A percentile compares a stretch with the other conserved stretches of the same genome.
phyloP scores from a whole-genome alignment of 202 grass and related monocot species.

The Carex arenaria region DNA sequence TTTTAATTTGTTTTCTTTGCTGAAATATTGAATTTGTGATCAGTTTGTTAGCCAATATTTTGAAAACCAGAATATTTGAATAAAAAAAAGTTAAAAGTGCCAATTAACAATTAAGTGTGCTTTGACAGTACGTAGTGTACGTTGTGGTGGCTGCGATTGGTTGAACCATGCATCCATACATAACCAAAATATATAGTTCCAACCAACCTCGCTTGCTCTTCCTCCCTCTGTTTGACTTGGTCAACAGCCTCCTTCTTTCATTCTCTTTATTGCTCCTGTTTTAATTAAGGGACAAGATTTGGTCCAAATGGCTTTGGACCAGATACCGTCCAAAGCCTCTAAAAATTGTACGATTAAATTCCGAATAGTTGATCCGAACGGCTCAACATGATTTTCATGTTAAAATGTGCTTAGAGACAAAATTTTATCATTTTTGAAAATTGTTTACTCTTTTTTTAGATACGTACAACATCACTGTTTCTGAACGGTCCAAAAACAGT shows the following conservation, averaged over 20 bases:
- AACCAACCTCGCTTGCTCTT: not conserved
- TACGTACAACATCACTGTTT: no score
- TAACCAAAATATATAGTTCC: not conserved
- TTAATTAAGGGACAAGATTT: no score
- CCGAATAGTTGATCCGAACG: no score
- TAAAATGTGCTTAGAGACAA: no score
- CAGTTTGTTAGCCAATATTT: not conserved
- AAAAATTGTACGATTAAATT: no score
- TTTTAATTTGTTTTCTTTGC: no score
- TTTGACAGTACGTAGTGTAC: not conserved
- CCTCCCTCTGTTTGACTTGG: not conserved
- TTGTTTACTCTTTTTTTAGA: no score
- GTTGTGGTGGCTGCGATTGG: conserved; percentile 1
- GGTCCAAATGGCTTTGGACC: no score
- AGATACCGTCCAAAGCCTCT: no score
- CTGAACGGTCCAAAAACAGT: no score
- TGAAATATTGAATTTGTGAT: not conserved
- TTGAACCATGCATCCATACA: conserved; percentile 7
- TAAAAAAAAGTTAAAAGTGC: not conserved
- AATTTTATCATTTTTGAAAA: no score
- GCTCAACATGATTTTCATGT: no score
- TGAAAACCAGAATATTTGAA: not conserved
- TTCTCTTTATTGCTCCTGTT: not conserved
- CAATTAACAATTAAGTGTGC: not conserved
- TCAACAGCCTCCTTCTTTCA: not conserved